Evolutionary conservation across 2,329 filamentous ascomycete genomes (phyloP).

Genomic region (Paracoccidioides brasiliensis): DNA sequence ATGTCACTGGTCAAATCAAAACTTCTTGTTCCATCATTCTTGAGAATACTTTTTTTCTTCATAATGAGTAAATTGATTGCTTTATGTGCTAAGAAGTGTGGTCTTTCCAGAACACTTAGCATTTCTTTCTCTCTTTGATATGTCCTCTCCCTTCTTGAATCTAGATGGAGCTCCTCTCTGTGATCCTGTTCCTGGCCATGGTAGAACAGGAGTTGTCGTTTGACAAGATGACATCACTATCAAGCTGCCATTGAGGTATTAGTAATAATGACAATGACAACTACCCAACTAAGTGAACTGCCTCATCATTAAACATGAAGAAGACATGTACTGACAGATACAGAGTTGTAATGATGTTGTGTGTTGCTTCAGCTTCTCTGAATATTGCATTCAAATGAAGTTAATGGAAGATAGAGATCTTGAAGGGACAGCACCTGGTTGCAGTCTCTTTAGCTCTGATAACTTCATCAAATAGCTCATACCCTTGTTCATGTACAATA

Average conservation of each 20-base stretch:
- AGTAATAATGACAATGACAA: not conserved
- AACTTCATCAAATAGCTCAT: slow-evolving; percentile 15
- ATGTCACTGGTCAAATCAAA: not conserved
- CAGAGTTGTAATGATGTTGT: slow-evolving; percentile 3
- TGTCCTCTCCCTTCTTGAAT: slow-evolving; percentile 2
- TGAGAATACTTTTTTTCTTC: not conserved
- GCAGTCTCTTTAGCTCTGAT: slow-evolving; percentile 12
- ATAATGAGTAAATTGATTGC: not conserved
- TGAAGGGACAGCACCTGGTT: slow-evolving; percentile 7
- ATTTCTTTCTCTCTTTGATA: slow-evolving; percentile 1
- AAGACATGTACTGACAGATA: not conserved
- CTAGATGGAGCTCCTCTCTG: slow-evolving; percentile 1
- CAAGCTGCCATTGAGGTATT: slow-evolving; percentile 4
- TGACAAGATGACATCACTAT: not conserved
- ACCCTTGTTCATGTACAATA: slow-evolving; percentile 17
- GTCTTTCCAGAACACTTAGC: not conserved
- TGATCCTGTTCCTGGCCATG: not conserved
- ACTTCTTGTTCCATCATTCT: not conserved
- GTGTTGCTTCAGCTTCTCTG: not conserved
- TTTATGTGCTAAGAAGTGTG: not conserved
- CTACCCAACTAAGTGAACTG: not conserved
- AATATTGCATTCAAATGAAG: slow-evolving; percentile 8
- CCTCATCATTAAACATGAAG: not conserved
- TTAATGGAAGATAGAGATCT: slow-evolving; percentile 17
- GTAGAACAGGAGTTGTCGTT: slow-evolving; percentile 2